Evolutionary conservation across 305 asterid species (phyloP).

Genomic region (Striga hermonthica): DNA sequence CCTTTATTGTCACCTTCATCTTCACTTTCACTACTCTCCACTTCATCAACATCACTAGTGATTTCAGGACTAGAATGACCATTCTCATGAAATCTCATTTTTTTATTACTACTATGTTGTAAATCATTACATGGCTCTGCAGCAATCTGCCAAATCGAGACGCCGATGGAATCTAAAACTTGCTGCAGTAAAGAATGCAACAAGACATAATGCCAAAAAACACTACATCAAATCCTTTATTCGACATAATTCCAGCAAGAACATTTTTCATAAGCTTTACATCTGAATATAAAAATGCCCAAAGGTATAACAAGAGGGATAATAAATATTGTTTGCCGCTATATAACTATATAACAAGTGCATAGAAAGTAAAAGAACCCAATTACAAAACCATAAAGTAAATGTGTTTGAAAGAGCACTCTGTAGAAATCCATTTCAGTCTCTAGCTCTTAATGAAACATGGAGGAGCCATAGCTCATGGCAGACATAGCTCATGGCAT

Average conservation of each 20-base stretch:
- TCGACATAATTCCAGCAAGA: not conserved
- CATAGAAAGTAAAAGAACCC: not conserved
- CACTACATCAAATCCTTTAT: not conserved
- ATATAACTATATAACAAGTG: not conserved
- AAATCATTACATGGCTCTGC: constrained; percentile 51
- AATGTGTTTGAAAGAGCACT: too few relatives aligned
- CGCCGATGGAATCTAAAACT: constrained; percentile 69
- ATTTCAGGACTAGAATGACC: constrained; percentile 43
- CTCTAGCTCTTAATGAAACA: too few relatives aligned
- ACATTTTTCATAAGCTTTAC: not conserved
- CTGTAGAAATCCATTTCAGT: too few relatives aligned
- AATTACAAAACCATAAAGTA: too few relatives aligned
- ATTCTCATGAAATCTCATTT: constrained; percentile 41
- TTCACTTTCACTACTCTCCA: constrained; percentile 50
- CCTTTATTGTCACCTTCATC: constrained; percentile 45
- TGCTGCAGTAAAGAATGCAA: constrained; percentile 47
- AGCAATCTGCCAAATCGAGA: constrained; percentile 89
- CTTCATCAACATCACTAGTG: constrained; percentile 41
- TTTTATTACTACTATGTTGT: constrained; percentile 32
- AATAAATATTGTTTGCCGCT: not conserved
- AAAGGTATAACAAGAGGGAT: not conserved
- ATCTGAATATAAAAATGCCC: not conserved
- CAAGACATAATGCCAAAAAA: constrained; percentile 5
- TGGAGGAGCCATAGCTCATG: not conserved
- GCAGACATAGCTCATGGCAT: not conserved